phyloP scores from a whole-genome alignment of 768 basidiomycete genomes.

The Cyclocybe cylindracea region DNA sequence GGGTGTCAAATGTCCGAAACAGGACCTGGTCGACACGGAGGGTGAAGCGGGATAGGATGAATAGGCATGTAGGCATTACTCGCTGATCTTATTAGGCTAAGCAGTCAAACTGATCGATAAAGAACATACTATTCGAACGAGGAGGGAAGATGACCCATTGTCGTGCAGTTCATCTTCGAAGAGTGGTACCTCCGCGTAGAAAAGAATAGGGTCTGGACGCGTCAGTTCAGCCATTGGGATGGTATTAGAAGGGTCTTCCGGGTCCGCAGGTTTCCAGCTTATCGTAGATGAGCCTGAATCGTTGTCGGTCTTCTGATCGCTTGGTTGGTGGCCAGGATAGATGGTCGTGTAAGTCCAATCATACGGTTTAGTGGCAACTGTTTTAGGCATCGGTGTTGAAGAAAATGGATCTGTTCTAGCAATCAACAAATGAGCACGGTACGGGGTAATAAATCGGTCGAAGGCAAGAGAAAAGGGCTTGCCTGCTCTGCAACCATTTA shows the following conservation, averaged over 20 bases:
- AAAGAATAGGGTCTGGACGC: slow-evolving; percentile 93
- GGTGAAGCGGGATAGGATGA: slow-evolving; percentile 89
- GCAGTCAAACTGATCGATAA: neutral
- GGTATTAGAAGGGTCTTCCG: slow-evolving; percentile 52
- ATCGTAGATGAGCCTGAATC: slow-evolving; percentile 18
- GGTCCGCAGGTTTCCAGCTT: slow-evolving; percentile 57
- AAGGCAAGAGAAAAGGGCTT: slow-evolving; percentile 25
- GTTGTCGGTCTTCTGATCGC: slow-evolving; percentile 12
- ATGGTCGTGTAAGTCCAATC: slow-evolving; percentile 98
- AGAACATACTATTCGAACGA: slow-evolving; percentile 81
- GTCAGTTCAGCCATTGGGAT: slow-evolving; percentile 88
- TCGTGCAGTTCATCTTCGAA: slow-evolving; percentile 98
- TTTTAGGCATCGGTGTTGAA: slow-evolving; percentile 64
- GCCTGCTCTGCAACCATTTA: slow-evolving; percentile 92
- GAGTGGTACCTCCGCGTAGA: slow-evolving; percentile 92
- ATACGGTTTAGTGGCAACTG: slow-evolving; percentile 80
- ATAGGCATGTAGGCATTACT: slow-evolving; percentile 95
- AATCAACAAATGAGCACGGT: slow-evolving; percentile 16
- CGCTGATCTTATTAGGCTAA: slow-evolving; percentile 53
- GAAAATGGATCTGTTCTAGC: slow-evolving; percentile 69
- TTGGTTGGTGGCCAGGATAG: slow-evolving; percentile 63
- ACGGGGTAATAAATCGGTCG: slow-evolving; percentile 10
- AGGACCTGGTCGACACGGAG: slow-evolving; percentile 94
- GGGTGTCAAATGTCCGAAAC: slow-evolving; percentile 86
- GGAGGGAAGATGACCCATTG: slow-evolving; percentile 85